Evolutionary conservation across 768 basidiomycete genomes (phyloP).

Genomic region (Auriscalpium microsporum): DNA sequence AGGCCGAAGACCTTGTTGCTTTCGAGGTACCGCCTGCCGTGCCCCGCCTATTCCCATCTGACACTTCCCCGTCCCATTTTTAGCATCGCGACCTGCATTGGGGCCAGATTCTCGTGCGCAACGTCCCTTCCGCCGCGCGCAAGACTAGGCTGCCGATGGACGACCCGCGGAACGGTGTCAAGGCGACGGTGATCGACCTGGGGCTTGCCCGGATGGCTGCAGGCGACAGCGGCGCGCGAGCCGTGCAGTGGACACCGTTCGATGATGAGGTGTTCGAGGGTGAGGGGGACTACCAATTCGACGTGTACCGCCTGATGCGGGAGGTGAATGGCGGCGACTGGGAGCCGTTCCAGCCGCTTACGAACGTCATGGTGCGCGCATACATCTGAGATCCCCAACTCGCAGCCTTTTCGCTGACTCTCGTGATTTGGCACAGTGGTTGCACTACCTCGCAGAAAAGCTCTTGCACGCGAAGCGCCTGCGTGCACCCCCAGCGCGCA

Average conservation of each 20-base stretch:
- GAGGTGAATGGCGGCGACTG: constrained; percentile 52
- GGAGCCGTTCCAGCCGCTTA: constrained; percentile 71
- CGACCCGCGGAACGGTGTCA: constrained; percentile 53
- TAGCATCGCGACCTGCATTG: constrained; percentile 99
- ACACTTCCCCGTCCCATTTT: not conserved
- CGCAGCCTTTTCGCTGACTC: no score
- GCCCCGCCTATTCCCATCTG: no score
- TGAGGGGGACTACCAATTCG: constrained; percentile 91
- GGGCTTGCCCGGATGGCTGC: constrained; percentile 83
- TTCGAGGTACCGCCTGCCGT: constrained; percentile 65
- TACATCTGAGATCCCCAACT: not conserved
- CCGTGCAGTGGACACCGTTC: constrained; percentile 66
- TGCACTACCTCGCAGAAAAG: constrained; percentile 76
- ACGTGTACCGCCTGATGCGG: constrained; percentile 87
- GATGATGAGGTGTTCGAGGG: constrained; percentile 91
- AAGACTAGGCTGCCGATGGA: constrained; percentile 45
- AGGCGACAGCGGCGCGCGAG: constrained; percentile 36
- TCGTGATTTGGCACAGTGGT: constrained; percentile 58
- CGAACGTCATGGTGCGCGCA: constrained; percentile 78
- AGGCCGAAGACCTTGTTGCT: constrained; percentile 69
- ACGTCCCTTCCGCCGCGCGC: constrained; percentile 23
- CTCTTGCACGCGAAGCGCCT: constrained; percentile 64
- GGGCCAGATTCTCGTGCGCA: constrained; percentile 88
- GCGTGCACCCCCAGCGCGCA: constrained; percentile 39
- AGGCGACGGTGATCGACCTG: constrained; percentile 87